Evolutionary conservation across 768 basidiomycete genomes (phyloP), one percentile per base, ranked within the genome.

Genomic region (Boletus insuetus): DNA sequence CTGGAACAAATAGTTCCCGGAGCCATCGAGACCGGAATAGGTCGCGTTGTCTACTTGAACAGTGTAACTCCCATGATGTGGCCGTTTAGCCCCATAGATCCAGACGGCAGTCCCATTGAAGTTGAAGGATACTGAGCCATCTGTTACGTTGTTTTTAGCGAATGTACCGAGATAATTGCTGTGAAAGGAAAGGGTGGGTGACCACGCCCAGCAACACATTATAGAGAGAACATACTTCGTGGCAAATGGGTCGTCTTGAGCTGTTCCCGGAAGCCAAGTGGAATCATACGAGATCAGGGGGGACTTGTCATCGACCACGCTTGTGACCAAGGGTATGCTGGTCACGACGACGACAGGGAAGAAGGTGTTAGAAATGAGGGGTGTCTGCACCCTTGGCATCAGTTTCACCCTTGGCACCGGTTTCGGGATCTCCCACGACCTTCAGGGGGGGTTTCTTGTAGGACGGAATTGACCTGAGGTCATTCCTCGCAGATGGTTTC

Each of bases 41-140:
- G 52, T 55, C 11, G 46, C 58, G 26, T 67, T 53, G 64, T 84
- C 81, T 1, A 82, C 62, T 32, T 67, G 64, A 38, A 82, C 72
- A 34, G 69, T 67, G 58, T 74, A 84, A 12, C 50, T 59, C 0
- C 82, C 80, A 58, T 82, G 79, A 49, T 79, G 79, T 7, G 52
- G 40, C 24, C 81, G 73, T 50, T 79, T 78, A 3, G 79, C 75
- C 9, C 83, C 83, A 53, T 74, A 83, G 10, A 83, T 63, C 67
- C 75, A 74, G 19, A 83, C 63, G 6, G 71, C 74, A 12, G 75
- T 80, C 16, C 82, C 82, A 41, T 78, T 78, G 70, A 82, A 83
- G 24, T 63, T 54, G 58, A 82, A 76, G 0, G 69, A 71, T 7
- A 69, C 73, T 24, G 58, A 59, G 7, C 77, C 77, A 10, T 68